Evolutionary conservation across 2,329 filamentous ascomycete species (phyloP), one percentile per base, ranked within the genome.

Genomic region (Hypoxylon rubiginosum): DNA sequence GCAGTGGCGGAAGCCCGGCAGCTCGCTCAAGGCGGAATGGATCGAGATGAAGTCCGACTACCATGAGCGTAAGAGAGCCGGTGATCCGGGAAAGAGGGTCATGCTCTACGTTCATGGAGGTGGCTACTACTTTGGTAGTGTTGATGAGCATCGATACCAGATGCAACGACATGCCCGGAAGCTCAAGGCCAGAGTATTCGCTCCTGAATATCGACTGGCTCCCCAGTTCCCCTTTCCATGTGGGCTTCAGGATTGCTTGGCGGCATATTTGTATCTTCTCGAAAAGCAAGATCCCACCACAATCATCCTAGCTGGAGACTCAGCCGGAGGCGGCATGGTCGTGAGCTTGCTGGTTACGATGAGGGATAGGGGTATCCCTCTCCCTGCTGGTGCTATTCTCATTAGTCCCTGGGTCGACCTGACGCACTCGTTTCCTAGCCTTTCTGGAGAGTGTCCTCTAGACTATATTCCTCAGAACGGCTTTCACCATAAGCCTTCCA

Each of bases 131-230:
- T 98, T 99, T 77, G 95, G 96, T 13, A 97, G 93, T 72, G 91
- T 97, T 39, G 94, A 97, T 76, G 94, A 97, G 79, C 96, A 98
- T 82, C 90, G 96, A n/a, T 98, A 98, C 80, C 95, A 98, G 84
- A 90, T 99, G 85, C 96, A 99, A 79, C 87, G 95, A 52, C 94
- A 98, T 84, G 96, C 96, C 28, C 87, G 96, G 58, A 98, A 98
- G 81, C 85, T 99, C 66, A 94, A 96, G 79, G 95, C 94, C 17
- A 87, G 94, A 59, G 91, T 97, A 7, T 89, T 98, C 78, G 94
- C 95, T 24, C 92, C 95, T 4, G 85, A 89, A 66, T 99, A 98
- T 79, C 89, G 96, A 43, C 85, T 99, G 30, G 88, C 96, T 5
- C 96, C 95, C 1, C 94, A 98, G 77, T 99, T 95, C 65, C 96